Base-by-base conservation (phyloP, 345 rosid species). In the Salix udensis region DNA sequence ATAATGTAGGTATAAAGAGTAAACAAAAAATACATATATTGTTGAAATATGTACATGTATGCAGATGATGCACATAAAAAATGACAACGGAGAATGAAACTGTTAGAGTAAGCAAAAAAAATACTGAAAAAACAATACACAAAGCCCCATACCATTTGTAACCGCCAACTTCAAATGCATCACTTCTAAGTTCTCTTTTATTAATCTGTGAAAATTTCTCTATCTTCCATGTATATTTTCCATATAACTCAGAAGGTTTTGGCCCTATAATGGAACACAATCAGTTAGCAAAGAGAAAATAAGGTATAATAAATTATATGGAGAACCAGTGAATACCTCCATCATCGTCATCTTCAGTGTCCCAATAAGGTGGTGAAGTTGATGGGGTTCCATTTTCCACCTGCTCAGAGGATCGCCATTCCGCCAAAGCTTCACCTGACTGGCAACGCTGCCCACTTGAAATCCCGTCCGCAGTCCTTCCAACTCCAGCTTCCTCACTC, bases 401-500 rank as follows among this genome's bases (percentile, higher is more conserved):
- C 89, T 89, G 97, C 84, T 89, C 97, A 67, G 94, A 95, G 7
- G 97, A 95, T 58, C 96, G 92, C 97, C 98, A 95, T 83, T 93
- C 97, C 2, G 88, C 93, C 76, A 91, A 79, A 44, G 92, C 92
- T 87, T 95, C 99, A 77, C 89, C 94, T 61, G 88, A 84, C 75
- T 90, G 90, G 77, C 89, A 90, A 58, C 78, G 85, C 84, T 81
- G 88, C 74, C 86, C 85, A 67, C 87, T 89, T 15, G 85, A 88
- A 83, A 81, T 82, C 69, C 91, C 94, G 80, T 90, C 97, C 65
- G 68, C 74, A 80, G 94, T 85, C 88, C 87, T 80, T 83, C 87
- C 97, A 77, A 77, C 92, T 76, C 94, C 91, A 79, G 90, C 76
- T 61, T 90, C 98, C 82, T 88, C 96, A 44, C 82, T 84, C 42